These are phyloP conservation scores for Rhynchospora pubera DNA, from an alignment of 176 grass and related monocot genomes.

Conservation along the genomic window DNA sequence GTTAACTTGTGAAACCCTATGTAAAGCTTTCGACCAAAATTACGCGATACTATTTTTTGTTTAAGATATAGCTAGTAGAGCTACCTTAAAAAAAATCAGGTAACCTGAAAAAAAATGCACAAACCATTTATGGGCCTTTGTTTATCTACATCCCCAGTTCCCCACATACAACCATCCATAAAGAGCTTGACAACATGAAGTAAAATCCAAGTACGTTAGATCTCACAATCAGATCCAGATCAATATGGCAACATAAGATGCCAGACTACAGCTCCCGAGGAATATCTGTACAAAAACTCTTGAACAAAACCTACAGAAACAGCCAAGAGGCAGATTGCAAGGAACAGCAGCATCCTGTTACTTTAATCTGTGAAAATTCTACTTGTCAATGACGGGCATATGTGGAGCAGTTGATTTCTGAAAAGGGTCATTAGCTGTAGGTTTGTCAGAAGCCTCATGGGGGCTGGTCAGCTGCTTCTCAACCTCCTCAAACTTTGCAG, in stretches of 20 bases:
- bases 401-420: slow-evolving; percentile 49
- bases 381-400: slow-evolving; percentile 55
- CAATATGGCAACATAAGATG: not conserved
- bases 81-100: not conserved
- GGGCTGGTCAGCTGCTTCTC: slow-evolving; percentile 72
- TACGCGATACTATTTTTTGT: no score
- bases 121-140: not conserved
- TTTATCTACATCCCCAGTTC: not conserved
- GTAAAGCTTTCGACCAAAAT: no score
- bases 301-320: not conserved
- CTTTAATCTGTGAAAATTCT: slow-evolving; percentile 46
- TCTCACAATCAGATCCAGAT: not conserved
- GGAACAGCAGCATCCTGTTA: slow-evolving; percentile 22
- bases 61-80: not conserved
- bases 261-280: not conserved
- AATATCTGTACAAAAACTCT: not conserved
- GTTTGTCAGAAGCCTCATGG: slow-evolving; percentile 41
- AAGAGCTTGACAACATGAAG: not conserved
- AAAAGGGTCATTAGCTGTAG: slow-evolving; percentile 9
- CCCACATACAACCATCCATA: not conserved
- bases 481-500: slow-evolving; percentile 75
- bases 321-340: not conserved
- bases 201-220: not conserved
- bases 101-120: not conserved
- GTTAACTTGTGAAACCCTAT: no score